Evolutionary conservation across 352 stramenopile genomes (phyloP).

Genomic region (Phytopythium montanum): DNA sequence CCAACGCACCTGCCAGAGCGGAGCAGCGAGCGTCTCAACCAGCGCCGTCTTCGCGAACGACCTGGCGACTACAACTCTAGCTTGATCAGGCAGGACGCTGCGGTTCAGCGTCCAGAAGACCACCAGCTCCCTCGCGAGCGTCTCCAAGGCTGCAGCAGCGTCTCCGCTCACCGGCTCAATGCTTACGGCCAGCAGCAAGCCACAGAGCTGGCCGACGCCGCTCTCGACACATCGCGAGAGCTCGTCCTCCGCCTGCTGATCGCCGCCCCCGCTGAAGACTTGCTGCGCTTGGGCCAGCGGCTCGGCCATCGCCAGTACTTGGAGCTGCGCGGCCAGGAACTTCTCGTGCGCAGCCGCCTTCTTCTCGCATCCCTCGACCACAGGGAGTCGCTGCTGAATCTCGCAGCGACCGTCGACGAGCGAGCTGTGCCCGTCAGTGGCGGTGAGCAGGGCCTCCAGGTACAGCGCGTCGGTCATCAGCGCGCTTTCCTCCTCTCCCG

Average conservation of each 20-base stretch:
- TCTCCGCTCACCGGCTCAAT: neutral
- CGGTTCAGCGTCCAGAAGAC: conserved; percentile 4
- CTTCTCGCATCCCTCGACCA: neutral
- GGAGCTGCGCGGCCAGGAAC: neutral
- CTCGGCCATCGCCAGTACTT: neutral
- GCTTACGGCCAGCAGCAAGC: neutral
- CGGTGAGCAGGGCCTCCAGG: neutral
- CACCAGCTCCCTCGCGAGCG: neutral
- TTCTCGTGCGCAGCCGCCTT: neutral
- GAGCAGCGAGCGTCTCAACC: neutral
- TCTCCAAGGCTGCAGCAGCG: neutral
- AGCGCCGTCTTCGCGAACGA: neutral
- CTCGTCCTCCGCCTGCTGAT: neutral
- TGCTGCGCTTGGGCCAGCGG: neutral
- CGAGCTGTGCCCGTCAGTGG: neutral
- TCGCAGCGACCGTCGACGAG: too few relatives aligned
- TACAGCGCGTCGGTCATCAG: neutral
- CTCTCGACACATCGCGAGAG: neutral
- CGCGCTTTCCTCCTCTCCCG: neutral
- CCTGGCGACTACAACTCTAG: neutral
- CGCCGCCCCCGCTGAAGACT: neutral
- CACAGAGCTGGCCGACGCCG: neutral
- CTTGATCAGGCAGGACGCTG: neutral
- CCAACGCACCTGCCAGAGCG: neutral
- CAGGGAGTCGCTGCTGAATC: neutral